These are phyloP conservation scores for Penicillium lividum DNA, from an alignment of 495 filamentous ascomycete genomes.

Conservation along the genomic window DNA sequence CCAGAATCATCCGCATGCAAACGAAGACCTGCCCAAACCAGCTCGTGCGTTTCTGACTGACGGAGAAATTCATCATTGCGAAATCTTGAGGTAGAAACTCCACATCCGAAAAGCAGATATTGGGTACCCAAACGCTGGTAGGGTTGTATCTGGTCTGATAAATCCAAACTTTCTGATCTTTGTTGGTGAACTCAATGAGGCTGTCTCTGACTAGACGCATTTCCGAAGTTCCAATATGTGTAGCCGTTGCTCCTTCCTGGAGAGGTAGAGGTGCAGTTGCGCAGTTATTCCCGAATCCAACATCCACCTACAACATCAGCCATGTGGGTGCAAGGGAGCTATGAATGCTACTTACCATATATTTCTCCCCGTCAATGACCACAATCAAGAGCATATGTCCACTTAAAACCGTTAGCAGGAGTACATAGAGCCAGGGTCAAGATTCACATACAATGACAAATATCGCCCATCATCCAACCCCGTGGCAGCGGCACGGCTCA, in stretches of 20 bases:
- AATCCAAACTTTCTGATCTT: slow-evolving; percentile 56
- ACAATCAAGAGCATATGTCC: slow-evolving; percentile 71
- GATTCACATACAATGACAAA: slow-evolving; percentile 26
- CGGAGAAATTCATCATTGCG: slow-evolving; percentile 60
- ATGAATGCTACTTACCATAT: slow-evolving; percentile 37
- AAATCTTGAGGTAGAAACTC: slow-evolving; percentile 62
- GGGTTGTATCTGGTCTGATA: slow-evolving; percentile 54
- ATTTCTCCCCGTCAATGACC: slow-evolving; percentile 52
- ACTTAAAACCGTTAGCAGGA: slow-evolving; percentile 15
- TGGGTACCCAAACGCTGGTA: slow-evolving; percentile 49
- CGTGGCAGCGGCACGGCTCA: slow-evolving; percentile 28
- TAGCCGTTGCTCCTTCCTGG: slow-evolving; percentile 38
- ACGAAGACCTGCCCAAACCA: slow-evolving; percentile 58
- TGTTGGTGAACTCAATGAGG: slow-evolving; percentile 44
- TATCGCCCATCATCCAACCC: slow-evolving; percentile 28
- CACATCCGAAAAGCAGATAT: slow-evolving; percentile 59
- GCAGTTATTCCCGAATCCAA: slow-evolving; percentile 66
- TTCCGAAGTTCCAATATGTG: slow-evolving; percentile 48
- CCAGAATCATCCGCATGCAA: slow-evolving; percentile 53
- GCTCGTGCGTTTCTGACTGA: slow-evolving; percentile 41
- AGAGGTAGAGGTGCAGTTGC: slow-evolving; percentile 57
- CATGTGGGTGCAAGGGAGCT: not conserved
- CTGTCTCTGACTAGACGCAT: slow-evolving; percentile 49
- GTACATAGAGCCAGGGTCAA: not conserved
- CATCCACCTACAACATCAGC: slow-evolving; percentile 55